Evolutionary conservation across 2,329 filamentous ascomycete genomes (phyloP), one percentile per base, ranked within the genome.

Genomic region (Karstenula rhodostoma): DNA sequence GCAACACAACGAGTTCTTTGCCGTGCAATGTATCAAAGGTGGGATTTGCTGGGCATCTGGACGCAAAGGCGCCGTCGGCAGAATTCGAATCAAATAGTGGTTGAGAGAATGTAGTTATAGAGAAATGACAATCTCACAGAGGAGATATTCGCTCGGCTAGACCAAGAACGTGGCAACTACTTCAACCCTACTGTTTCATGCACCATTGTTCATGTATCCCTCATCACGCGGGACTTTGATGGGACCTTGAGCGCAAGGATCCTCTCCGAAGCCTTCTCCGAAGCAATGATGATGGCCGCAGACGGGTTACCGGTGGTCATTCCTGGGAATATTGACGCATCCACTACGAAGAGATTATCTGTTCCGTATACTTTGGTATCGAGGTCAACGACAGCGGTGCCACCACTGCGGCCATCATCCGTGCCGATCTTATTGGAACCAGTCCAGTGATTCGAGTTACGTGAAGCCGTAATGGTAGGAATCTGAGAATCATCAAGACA

Each of bases 361-460:
- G 78, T 78, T 1, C 71, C 72, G 72, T 82, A 67, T 1, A 84
- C 82, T 32, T 80, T 78, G 44, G 82, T 82, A 63, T 80, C 77
- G 15, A 80, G 79, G 63, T 84, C 82, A 1, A 84, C 77, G 2
- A 84, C 82, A 0, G 81, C 76, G 22, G 74, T 76, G 5, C 78
- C 77, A 33, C 70, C 68, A 9, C 62, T 59, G 19, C 79, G 72
- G 23, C 70, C 68, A 50, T 74, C 75, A 57, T 78, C 77, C 6
- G 66, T 62, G 27, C 78, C 77, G 65, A 80, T 79, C 55, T 87
- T 89, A 60, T 82, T 82, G 0, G 85, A 87, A 22, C 85, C 78
- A 50, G 74, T 73, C 78, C 78, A 80, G 65, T 80, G 78, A 64
- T 80, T 80, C 12, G 77, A 77, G 10, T 70, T 71, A 17, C 78